Evolutionary conservation across 208 protist genomes (phyloP), one percentile per base, ranked within the genome.

Genomic region (Baffinella frigidus): DNA sequence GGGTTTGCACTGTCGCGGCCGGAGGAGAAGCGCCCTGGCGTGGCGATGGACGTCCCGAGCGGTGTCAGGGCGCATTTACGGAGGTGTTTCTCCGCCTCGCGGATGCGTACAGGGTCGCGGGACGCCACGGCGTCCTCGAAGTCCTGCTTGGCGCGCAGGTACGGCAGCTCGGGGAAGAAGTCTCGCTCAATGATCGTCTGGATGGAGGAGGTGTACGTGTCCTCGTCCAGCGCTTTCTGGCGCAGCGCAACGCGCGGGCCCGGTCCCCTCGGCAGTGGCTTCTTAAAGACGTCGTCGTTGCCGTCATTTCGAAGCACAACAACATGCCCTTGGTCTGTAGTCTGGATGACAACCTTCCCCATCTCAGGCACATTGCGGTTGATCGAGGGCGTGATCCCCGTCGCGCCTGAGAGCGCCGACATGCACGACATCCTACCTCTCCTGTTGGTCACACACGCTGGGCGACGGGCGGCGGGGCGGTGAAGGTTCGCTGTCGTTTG

Each of bases 121-220:
- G n/a, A 81, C 11, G 17, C 5, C 2, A 92, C 62, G 11, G 89
- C 89, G 2, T 92, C 89, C 2, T 92, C 89, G 41, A 92, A 43
- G 3, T 92, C 43, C 68, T 74, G 67, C 68, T 81, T 74, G 20
- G 89, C 89, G 11, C 89, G 56, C 2, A 81, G 68, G 44, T 81
- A 81, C 36, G 89, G 89, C 27, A 92, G 67, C 44, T 92, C 89
- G 3, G 89, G 89, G 67, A 92, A 92, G 48, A 62, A 92, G 62
- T 92, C 89, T 10, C 89, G 89, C 39, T 92, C 89, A 3, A 92
- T 44, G 64, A 92, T 92, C 24, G 45, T 51, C 51, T 90, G 20
- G 14, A 90, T 38, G 10, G 56, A 10, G 56, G 2, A n/a, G 3
- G 56, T 92, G 89, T 92, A 92, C 4, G 48, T 67, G 68, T 92